A percentile compares a stretch with the other conserved stretches of the same genome.
These are phyloP conservation scores for Tinospora cordifolia DNA, from an alignment of 164 flowering plant species.

Conservation along the genomic window DNA sequence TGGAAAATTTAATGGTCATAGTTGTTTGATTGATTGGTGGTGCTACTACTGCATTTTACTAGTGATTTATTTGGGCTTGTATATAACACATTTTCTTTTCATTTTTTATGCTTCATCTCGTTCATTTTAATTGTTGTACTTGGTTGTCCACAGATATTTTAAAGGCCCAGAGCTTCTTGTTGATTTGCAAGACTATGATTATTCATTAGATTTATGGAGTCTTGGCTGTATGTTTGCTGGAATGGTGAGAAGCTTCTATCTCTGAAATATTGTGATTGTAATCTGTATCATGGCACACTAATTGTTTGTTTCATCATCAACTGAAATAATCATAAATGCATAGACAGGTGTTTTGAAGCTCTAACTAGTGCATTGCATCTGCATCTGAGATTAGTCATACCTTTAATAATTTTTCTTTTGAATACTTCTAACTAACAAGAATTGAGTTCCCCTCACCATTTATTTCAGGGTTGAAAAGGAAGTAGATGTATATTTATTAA, in stretches of 20 bases:
- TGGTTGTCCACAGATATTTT: constrained; percentile 55
- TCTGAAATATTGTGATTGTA: constrained; percentile 1
- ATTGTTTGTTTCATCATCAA: background rate
- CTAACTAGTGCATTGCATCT: no score
- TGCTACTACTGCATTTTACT: no score
- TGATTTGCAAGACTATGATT: constrained; percentile 96
- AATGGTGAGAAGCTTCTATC: constrained; percentile 51
- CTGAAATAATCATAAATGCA: background rate
- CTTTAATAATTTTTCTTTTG: no score
- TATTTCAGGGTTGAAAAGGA: no score
- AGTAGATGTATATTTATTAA: no score
- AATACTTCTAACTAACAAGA: no score
- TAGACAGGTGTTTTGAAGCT: no score
- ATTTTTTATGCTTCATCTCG: background rate
- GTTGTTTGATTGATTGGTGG: background rate
- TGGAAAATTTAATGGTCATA: background rate
- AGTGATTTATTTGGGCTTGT: background rate
- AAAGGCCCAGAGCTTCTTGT: constrained; percentile 97
- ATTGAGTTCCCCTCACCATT: no score
- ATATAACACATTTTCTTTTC: background rate
- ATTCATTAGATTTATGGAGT: constrained; percentile 96
- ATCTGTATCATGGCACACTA: background rate
- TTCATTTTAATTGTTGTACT: background rate
- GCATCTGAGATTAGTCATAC: no score
- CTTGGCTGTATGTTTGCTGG: constrained; percentile 99